Evolutionary conservation across 345 rosid genomes (phyloP).

Genomic region (Murraya koenigii): DNA sequence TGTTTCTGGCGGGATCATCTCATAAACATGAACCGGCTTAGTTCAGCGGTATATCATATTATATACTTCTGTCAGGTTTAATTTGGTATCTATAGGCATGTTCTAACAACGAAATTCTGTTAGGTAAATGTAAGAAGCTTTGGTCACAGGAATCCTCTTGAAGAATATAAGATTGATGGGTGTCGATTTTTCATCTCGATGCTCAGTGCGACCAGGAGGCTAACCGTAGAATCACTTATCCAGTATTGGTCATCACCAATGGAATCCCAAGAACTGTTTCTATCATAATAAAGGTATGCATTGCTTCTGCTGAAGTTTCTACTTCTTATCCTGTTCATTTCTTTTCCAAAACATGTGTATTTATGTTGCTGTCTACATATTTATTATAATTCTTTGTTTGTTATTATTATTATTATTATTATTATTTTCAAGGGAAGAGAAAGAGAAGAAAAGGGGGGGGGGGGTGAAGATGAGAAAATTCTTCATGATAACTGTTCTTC

Average conservation of each 20-base stretch:
- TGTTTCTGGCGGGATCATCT: conserved; percentile 96
- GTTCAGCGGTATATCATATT: conserved; percentile 67
- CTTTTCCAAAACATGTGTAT: not conserved
- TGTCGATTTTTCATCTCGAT: conserved; percentile 93
- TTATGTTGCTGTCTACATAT: not conserved
- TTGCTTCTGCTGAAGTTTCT: not conserved
- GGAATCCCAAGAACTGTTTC: conserved; percentile 67
- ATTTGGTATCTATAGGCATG: conserved; percentile 3
- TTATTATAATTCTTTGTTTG: no score
- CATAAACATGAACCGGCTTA: conserved; percentile 86
- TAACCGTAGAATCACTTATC: conserved; percentile 74
- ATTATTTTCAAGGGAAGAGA: no score
- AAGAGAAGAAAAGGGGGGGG: no score
- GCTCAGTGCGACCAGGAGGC: conserved; percentile 88
- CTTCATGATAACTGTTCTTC: not conserved
- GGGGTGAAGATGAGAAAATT: no score
- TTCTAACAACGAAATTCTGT: conserved; percentile 21
- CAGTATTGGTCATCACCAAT: conserved; percentile 80
- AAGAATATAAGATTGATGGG: conserved; percentile 96
- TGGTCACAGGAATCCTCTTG: conserved; percentile 96
- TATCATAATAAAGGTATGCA: conserved; percentile 1
- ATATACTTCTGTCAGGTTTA: conserved; percentile 2
- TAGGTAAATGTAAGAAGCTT: conserved; percentile 94
- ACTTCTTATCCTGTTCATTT: not conserved
- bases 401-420: no score